These are phyloP conservation scores for Kockovaella imperatae DNA, from an alignment of 768 basidiomycete species.

Conservation along the genomic window DNA sequence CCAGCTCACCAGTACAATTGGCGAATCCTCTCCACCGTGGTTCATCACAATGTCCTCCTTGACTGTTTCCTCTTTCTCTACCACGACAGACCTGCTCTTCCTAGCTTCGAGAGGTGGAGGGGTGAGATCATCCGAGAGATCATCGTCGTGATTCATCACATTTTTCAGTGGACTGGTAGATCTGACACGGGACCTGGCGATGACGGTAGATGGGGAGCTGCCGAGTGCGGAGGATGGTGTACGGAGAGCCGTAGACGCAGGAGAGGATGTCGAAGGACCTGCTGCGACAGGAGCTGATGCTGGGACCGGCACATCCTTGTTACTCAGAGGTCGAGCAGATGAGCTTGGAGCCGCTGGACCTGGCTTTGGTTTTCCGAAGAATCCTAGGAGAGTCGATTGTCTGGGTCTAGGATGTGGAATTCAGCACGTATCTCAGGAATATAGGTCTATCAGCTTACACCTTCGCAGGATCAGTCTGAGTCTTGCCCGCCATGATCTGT, in stretches of 20 bases:
- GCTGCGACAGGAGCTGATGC: no score
- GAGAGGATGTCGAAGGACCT: slow-evolving; percentile 12
- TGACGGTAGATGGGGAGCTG: slow-evolving; percentile 17
- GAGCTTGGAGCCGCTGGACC: slow-evolving; percentile 17
- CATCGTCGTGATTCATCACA: slow-evolving; percentile 15
- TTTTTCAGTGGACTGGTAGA: slow-evolving; percentile 23
- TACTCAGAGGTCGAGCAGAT: neutral
- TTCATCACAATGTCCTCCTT: slow-evolving; percentile 1
- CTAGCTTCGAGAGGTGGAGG: slow-evolving; percentile 4
- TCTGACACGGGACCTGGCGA: slow-evolving; percentile 8
- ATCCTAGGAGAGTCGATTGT: slow-evolving; percentile 42
- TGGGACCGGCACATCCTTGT: no score
- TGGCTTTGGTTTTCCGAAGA: slow-evolving; percentile 40
- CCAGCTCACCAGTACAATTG: slow-evolving; percentile 23
- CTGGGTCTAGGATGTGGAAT: slow-evolving; percentile 22
- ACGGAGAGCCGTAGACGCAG: slow-evolving; percentile 11
- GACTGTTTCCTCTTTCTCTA: neutral
- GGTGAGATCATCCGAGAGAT: slow-evolving; percentile 12
- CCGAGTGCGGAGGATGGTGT: slow-evolving; percentile 22
- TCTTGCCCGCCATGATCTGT: no score
- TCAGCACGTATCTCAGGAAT: no score
- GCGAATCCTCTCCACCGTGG: slow-evolving; percentile 23
- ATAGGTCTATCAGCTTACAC: no score
- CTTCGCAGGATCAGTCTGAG: no score
- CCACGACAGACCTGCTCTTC: neutral